Evolutionary conservation across 2,329 filamentous ascomycete genomes (phyloP).

Genomic region (Incumbomyces delicatus): DNA sequence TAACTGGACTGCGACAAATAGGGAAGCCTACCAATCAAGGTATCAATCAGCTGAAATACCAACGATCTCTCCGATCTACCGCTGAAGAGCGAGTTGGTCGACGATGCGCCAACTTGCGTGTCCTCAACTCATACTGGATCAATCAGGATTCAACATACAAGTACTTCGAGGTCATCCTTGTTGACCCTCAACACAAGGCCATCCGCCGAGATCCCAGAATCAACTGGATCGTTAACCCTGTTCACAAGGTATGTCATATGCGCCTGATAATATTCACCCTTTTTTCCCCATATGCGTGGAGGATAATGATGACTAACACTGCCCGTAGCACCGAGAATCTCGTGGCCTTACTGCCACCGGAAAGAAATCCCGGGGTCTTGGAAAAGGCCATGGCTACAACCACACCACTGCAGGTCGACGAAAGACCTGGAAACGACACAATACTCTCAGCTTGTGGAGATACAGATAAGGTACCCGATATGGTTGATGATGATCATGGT

Average conservation of each 20-base stretch:
- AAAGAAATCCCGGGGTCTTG: slow-evolving; percentile 99
- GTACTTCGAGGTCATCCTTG: slow-evolving; percentile 99
- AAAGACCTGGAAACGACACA: slow-evolving; percentile 99
- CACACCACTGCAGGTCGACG: slow-evolving; percentile 93
- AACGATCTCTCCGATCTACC: slow-evolving; percentile 94
- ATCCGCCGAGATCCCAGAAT: slow-evolving; percentile 98
- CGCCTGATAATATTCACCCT: neutral
- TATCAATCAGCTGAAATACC: slow-evolving; percentile 99
- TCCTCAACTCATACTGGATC: slow-evolving; percentile 99
- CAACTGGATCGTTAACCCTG: slow-evolving; percentile 99
- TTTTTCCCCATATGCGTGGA: no score
- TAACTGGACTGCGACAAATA: slow-evolving; percentile 32
- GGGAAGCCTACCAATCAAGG: slow-evolving; percentile 99
- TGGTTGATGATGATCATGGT: neutral
- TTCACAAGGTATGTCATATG: slow-evolving; percentile 63
- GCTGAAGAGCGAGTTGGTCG: slow-evolving; percentile 99
- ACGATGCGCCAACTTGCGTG: slow-evolving; percentile 96
- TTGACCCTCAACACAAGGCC: slow-evolving; percentile 99
- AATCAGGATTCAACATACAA: slow-evolving; percentile 99
- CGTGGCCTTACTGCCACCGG: slow-evolving; percentile 95
- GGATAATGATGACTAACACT: slow-evolving; percentile 5
- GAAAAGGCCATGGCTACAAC: slow-evolving; percentile 99
- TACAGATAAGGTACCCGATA: slow-evolving; percentile 56
- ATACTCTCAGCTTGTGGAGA: slow-evolving; percentile 97
- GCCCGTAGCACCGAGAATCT: slow-evolving; percentile 73